Base-by-base conservation (phyloP, 176 grass and related monocot genomes). In the Echinochloa phyllopogon region DNA sequence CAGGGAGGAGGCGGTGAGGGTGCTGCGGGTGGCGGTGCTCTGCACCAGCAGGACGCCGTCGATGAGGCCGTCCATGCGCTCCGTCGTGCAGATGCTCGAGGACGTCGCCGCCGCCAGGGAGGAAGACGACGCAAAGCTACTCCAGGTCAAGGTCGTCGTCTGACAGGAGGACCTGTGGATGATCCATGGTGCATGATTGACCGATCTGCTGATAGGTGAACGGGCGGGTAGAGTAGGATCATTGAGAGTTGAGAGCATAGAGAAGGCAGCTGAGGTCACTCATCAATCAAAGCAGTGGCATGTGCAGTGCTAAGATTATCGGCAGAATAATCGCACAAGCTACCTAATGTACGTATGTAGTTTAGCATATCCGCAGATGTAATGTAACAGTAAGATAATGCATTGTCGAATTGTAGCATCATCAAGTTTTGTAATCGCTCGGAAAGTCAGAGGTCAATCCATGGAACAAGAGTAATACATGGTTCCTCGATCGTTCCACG, bases 21-120 rank as follows among this genome's bases (percentile, higher is more conserved):
- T 96, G 58, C 82, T 99, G 6, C 75, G 87, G 0, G 85, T 99
- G 0, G 96, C 93, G 8, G 86, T 92, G 52, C 43, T 94, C 23
- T 99, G 93, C 86, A 96, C 91, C 0, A 91, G 88, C 43, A 76
- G 83, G 14, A 71, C 92, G 11, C 96, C 96, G 44, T 73, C 93
- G 29, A 84, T 82, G 80, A 61, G 96, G 39, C 96, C 96, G 9
- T 94, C 93, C 44, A 96, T 99, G 96, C 83, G 96, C 48, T 65
- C 86, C 27, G 96, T 99, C 36, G 91, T 99, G 80, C 96, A 96
- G 81, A 90, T 96, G 96, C 87, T 99, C 6, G 93, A 99, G 87
- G 96, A 94, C 58, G 93, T 74, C 1, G 89, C 40, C 6, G 42
- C 75, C 14, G 71, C 69, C 0, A 61, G 85, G 25, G 62, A 55